Conservation (phyloP, 2,329 filamentous ascomycete species). For the Pseudopithomyces chartarum region DNA sequence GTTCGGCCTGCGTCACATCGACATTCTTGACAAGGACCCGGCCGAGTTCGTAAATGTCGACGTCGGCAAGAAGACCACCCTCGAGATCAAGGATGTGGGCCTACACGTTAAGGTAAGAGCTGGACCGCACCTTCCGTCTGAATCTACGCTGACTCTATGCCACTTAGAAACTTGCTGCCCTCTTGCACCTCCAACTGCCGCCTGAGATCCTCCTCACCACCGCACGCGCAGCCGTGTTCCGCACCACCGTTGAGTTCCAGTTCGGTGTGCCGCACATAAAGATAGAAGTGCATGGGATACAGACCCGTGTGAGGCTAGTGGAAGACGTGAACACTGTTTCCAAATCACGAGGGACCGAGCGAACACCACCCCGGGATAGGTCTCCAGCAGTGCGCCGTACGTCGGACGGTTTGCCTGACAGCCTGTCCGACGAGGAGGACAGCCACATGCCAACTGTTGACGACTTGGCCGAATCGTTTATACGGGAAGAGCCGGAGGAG, state of each 20-base stretch:
- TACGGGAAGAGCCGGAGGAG: constrained; percentile 70
- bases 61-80: constrained; percentile 77
- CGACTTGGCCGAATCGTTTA: constrained; percentile 77
- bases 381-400: constrained; percentile 13
- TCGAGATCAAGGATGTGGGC: constrained; percentile 87
- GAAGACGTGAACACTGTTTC: constrained; percentile 17
- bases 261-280: constrained; percentile 83
- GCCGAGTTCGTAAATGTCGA: constrained; percentile 86
- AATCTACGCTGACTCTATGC: constrained; percentile 18
- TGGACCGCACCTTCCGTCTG: neutral
- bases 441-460: constrained; percentile 67
- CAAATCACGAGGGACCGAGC: constrained; percentile 10
- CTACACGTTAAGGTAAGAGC: constrained; percentile 73
- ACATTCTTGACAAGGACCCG: constrained; percentile 85
- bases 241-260: constrained; percentile 84
- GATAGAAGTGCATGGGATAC: constrained; percentile 80
- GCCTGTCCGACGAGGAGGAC: constrained; percentile 36
- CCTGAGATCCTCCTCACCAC: constrained; percentile 71
- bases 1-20: constrained; percentile 81
- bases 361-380: constrained; percentile 9
- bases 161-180: constrained; percentile 78
- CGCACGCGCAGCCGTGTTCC: constrained; percentile 76
- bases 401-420: constrained; percentile 24
- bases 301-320: constrained; percentile 60
- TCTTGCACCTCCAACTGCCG: constrained; percentile 71